phyloP scores from a whole-genome alignment of 2,329 filamentous ascomycete genomes.

The Trichoderma citrinoviride region DNA sequence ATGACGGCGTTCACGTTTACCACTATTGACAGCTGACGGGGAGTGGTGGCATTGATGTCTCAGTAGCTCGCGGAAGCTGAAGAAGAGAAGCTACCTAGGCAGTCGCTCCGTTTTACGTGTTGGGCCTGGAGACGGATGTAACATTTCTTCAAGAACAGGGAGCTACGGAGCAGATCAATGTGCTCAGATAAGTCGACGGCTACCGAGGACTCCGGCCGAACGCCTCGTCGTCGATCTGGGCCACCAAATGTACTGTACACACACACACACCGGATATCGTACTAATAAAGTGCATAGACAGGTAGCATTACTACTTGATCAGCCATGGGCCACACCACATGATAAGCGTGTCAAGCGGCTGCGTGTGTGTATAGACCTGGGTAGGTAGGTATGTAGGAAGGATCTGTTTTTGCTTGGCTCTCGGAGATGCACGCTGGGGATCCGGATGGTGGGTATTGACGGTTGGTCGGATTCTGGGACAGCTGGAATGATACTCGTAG shows the following conservation, averaged over 20 bases:
- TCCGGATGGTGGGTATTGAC: neutral
- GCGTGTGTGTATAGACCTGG: neutral
- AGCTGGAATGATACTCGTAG: neutral
- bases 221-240: neutral
- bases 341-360: neutral
- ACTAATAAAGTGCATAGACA: too few relatives aligned
- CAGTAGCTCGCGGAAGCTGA: too few relatives aligned
- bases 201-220: neutral
- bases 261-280: too few relatives aligned
- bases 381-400: neutral
- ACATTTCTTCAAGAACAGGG: slow-evolving; percentile 4
- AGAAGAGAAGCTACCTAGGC: too few relatives aligned
- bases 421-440: neutral
- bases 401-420: neutral
- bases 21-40: neutral
- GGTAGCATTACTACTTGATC: neutral
- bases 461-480: neutral
- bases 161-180: neutral
- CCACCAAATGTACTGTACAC: too few relatives aligned
- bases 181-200: neutral
- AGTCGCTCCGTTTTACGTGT: too few relatives aligned
- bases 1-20: neutral
- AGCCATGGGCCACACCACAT: neutral
- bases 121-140: slow-evolving; percentile 13
- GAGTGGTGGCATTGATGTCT: neutral